Evolutionary conservation across 305 asterid species (phyloP).

Genomic region (Plantago coronopus): DNA sequence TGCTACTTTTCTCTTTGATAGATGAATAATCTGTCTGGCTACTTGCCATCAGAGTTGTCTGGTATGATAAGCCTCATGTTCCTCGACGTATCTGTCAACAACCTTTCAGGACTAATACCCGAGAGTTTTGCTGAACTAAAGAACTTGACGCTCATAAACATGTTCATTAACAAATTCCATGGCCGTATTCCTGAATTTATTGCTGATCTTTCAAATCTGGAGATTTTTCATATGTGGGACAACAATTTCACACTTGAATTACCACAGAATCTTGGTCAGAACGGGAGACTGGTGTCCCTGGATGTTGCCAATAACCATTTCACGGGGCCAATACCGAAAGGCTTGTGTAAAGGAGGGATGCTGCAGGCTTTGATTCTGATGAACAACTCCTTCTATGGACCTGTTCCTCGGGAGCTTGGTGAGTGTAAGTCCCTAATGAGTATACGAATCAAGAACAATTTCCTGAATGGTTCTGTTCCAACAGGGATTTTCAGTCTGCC

Average conservation of each 20-base stretch:
- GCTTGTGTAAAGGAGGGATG: conserved; percentile 56
- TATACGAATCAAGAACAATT: conserved; percentile 56
- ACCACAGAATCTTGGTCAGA: conserved; percentile 74
- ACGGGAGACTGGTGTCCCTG: conserved; percentile 43
- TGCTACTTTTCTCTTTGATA: neutral
- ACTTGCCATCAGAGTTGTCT: conserved; percentile 60
- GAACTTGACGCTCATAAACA: conserved; percentile 55
- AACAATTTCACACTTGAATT: conserved; percentile 73
- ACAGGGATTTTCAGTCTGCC: conserved; percentile 62
- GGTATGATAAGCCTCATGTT: conserved; percentile 60
- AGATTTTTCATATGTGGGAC: conserved; percentile 64
- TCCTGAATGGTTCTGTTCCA: conserved; percentile 66
- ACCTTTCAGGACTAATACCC: conserved; percentile 61
- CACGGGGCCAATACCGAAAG: conserved; percentile 61
- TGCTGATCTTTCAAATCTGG: conserved; percentile 77
- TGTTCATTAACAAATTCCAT: conserved; percentile 57
- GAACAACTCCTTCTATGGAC: conserved; percentile 60
- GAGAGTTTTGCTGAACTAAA: conserved; percentile 39
- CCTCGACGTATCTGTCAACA: conserved; percentile 61
- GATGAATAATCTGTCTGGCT: conserved; percentile 61
- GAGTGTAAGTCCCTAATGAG: conserved; percentile 48
- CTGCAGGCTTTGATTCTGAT: conserved; percentile 51
- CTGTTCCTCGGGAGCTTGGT: conserved; percentile 70
- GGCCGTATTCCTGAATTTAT: conserved; percentile 70
- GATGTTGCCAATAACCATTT: conserved; percentile 72